Evolutionary conservation across 495 filamentous ascomycete species (phyloP), one percentile per base, ranked within the genome.

Genomic region (Rusavskia elegans): DNA sequence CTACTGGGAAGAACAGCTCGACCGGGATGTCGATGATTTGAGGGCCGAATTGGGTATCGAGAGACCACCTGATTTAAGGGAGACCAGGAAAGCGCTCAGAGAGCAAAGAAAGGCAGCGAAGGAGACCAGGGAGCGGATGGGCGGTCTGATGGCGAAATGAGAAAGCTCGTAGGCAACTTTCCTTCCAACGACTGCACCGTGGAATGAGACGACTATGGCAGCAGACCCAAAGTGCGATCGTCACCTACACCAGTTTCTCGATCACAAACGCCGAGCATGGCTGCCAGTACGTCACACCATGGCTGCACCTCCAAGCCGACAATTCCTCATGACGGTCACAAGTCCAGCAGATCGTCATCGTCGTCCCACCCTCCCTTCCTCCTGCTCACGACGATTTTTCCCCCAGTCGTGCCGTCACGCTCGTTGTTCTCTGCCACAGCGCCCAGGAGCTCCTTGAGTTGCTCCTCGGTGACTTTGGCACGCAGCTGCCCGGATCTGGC

Each of bases 1-100:
- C 8, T 98, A 95, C 58, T 98, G 93, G 93, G 92, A 98, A 71
- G 89, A 97, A 74, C 74, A 92, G 64, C 63, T 98, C 61, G 83
- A 89, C 70, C 84, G 79, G 55, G 81, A 90, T 71, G 89, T 95
- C 29, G 75, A 80, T 42, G 84, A 78, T 55, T 59, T 97, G 60
- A 72, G 92, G 58, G 57, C 50, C 14, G 74, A 87, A 64, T 58
- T 97, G 57, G 80, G 85, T 8, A 84, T 97, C 49, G 88, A 97
- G 70, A 79, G 72, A 60, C 93, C 93, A 54, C 87, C 88, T 14
- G 90, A 98, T 75, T 67, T 97, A 68, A 76, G 92, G 54, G 77
- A 80, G 42, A 89, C 87, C 14, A 71, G 92, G 61, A 82, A 75
- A 66, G 68, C 71, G 66, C 76, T 84, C 55, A 76, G 79, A 56